Conservation (phyloP, 2,329 filamentous ascomycete species). For the Colletotrichum abscissum region DNA sequence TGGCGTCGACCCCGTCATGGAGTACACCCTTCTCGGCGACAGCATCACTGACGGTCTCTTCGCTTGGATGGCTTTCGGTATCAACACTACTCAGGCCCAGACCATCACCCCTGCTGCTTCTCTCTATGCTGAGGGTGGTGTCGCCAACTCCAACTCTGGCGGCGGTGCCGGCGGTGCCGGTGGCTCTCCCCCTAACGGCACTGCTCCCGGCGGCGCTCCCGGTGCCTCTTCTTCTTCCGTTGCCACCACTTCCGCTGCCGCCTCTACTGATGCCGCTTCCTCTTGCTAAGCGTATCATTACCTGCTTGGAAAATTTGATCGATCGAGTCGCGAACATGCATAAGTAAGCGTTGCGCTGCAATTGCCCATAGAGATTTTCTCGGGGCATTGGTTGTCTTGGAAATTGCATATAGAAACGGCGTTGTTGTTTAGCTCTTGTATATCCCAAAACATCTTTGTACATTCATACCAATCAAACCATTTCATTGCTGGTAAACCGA, state of each 20-base stretch:
- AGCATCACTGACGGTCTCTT: slow-evolving; percentile 61
- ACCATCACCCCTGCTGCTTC: slow-evolving; percentile 45
- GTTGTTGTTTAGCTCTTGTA: neutral
- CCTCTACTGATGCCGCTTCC: neutral
- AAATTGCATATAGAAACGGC: neutral
- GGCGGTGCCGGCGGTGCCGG: slow-evolving; percentile 33
- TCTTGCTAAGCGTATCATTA: neutral
- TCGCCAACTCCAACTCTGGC: slow-evolving; percentile 41
- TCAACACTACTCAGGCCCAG: slow-evolving; percentile 49
- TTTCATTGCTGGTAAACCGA: neutral
- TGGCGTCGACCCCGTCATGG: slow-evolving; percentile 67
- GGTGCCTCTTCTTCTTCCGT: neutral
- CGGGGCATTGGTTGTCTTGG: neutral
- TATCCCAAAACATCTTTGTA: neutral
- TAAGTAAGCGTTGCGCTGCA: slow-evolving; percentile 2
- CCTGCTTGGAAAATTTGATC: neutral
- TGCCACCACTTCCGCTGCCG: neutral
- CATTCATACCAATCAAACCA: neutral
- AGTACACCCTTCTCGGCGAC: slow-evolving; percentile 68
- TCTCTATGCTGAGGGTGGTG: slow-evolving; percentile 46
- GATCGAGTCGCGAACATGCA: neutral
- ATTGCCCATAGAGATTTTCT: neutral
- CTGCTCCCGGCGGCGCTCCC: slow-evolving; percentile 8
- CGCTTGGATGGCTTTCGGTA: slow-evolving; percentile 64
- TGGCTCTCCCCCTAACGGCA: slow-evolving; percentile 29